phyloP scores from a whole-genome alignment of 768 basidiomycete species.

The Boletus patriciae region DNA sequence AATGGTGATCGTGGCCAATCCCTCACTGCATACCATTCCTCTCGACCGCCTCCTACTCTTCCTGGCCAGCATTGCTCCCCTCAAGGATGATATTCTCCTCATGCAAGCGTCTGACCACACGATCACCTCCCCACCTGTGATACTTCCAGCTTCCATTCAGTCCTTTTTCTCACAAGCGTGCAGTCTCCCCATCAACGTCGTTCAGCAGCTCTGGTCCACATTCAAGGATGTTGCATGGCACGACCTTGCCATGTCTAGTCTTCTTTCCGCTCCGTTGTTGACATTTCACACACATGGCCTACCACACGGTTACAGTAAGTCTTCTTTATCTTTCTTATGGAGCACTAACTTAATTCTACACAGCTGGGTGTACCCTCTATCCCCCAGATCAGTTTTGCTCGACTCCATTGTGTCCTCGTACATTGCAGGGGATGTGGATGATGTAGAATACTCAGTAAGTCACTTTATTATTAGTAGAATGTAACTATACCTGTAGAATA shows the following conservation, averaged over 20 bases:
- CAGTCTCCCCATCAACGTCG: not conserved
- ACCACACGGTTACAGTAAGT: not conserved
- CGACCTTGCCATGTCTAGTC: not conserved
- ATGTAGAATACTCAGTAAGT: too few species aligned
- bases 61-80: too few species aligned
- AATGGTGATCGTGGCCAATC: too few species aligned
- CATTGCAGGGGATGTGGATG: not conserved
- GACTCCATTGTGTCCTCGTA: not conserved
- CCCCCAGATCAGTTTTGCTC: not conserved
- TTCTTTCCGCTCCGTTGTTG: not conserved
- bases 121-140: not conserved
- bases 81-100: slow-evolving; percentile 4
- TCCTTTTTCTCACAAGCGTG: not conserved
- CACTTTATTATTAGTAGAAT: too few species aligned
- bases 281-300: not conserved
- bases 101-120: not conserved
- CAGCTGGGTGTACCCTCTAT: not conserved
- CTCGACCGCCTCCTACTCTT: too few species aligned
- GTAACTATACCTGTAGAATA: too few species aligned
- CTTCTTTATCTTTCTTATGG: too few species aligned
- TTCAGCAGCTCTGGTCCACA: not conserved
- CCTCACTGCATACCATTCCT: too few species aligned
- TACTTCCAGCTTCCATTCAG: not conserved
- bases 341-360: not conserved
- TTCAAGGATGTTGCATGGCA: not conserved